These are phyloP conservation scores for Noccaea caerulescens DNA, from an alignment of 345 rosid species.

Conservation along the genomic window DNA sequence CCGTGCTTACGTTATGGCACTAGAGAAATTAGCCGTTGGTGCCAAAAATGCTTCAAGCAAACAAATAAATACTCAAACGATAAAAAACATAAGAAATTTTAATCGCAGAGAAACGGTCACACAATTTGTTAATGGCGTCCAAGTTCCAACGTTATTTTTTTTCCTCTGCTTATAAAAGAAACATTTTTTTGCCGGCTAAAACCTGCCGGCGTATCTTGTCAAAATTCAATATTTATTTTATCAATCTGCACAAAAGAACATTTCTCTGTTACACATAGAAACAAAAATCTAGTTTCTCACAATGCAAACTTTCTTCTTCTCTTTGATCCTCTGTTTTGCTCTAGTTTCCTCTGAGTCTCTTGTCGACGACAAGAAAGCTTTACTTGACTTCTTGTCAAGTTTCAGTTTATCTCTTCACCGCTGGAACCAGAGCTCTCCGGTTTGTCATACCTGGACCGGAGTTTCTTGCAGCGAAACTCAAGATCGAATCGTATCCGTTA, in stretches of 20 bases:
- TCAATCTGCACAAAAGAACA: neutral
- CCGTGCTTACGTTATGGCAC: constrained; percentile 30
- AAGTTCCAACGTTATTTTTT: neutral
- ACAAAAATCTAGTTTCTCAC: constrained; percentile 34
- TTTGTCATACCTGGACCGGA: constrained; percentile 77
- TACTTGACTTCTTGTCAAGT: constrained; percentile 61
- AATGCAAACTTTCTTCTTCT: constrained; percentile 40
- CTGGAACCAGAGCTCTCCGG: constrained; percentile 62
- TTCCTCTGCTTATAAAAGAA: constrained; percentile 22
- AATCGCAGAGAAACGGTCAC: constrained; percentile 36
- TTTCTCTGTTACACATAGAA: constrained; percentile 28
- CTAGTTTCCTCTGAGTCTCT: constrained; percentile 49
- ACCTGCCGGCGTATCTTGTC: constrained; percentile 36
- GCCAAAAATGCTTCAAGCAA: neutral
- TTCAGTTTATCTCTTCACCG: constrained; percentile 49
- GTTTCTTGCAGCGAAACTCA: constrained; percentile 62
- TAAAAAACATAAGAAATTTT: constrained; percentile 8
- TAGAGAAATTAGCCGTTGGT: constrained; percentile 34
- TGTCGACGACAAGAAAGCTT: constrained; percentile 73
- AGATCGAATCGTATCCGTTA: constrained; percentile 60
- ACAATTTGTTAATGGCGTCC: constrained; percentile 21
- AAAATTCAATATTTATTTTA: neutral
- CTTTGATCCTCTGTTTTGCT: constrained; percentile 47
- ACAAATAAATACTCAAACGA: constrained; percentile 1
- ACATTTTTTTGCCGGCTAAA: constrained; percentile 31